Evolutionary conservation across 2,329 filamentous ascomycete species (phyloP).

Genomic region (Dactylella cylindrospora): DNA sequence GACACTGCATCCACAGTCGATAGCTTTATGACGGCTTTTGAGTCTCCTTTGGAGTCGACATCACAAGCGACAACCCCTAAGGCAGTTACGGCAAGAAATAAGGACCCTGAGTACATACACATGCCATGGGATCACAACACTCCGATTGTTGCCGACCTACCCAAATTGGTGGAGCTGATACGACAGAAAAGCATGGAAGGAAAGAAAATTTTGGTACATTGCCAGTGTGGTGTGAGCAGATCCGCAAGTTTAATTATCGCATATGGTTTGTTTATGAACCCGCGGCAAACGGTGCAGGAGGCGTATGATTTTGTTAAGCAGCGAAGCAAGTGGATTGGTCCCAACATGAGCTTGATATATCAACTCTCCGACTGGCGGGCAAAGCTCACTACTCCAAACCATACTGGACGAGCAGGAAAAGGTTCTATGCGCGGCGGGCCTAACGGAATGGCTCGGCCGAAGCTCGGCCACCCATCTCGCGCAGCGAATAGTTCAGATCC

Average conservation of each 20-base stretch:
- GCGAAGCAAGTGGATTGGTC: slow-evolving; percentile 83
- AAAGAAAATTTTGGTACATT: slow-evolving; percentile 79
- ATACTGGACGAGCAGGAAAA: slow-evolving; percentile 43
- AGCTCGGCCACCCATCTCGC: slow-evolving; percentile 40
- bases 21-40: slow-evolving; percentile 65
- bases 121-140: slow-evolving; percentile 88
- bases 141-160: slow-evolving; percentile 75
- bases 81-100: slow-evolving; percentile 54
- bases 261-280: slow-evolving; percentile 78
- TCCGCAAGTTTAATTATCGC: slow-evolving; percentile 85
- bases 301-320: slow-evolving; percentile 78
- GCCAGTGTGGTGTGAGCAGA: slow-evolving; percentile 80
- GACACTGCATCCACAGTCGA: slow-evolving; percentile 63
- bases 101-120: slow-evolving; percentile 77
- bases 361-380: slow-evolving; percentile 59
- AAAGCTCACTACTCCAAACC: slow-evolving; percentile 45
- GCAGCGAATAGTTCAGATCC: slow-evolving; percentile 45
- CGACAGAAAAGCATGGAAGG: slow-evolving; percentile 70
- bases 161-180: slow-evolving; percentile 73
- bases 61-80: slow-evolving; percentile 61
- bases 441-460: slow-evolving; percentile 33
- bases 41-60: slow-evolving; percentile 56
- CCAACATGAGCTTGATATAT: slow-evolving; percentile 91
- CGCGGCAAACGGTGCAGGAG: slow-evolving; percentile 74
- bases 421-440: slow-evolving; percentile 35